Base-by-base conservation (phyloP, 2,329 filamentous ascomycete genomes). In the Apiospora malaysiana region DNA sequence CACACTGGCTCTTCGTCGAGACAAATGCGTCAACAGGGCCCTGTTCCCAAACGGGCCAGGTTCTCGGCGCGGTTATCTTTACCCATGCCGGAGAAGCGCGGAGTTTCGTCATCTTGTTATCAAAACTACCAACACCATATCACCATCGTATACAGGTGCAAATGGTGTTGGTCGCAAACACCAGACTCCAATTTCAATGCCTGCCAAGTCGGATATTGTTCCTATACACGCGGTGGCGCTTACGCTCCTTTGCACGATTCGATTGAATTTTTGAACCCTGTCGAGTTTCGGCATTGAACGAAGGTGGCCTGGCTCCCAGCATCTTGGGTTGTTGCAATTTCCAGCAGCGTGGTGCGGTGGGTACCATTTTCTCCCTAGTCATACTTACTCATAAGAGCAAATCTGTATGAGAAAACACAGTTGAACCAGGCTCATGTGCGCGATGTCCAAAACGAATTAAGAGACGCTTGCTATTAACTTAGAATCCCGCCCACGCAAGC, bases 91-190 rank as follows among this genome's bases (percentile, higher is more conserved):
- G 56, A 63, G 56, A 63, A 63, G 56, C 56, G 56, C 56, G 56
- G 56, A 63, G 56, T 63, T 63, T 63, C 56, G 37, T 40, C 18
- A 32, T 63, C 16, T 40, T 40, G 56, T 63, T 63, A 63, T 63
- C 56, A 63, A 40, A 63, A 63, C 56, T 12, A 40, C 56, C 32
- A 63, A 63, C 56, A 63, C 32, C 21, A 40, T 32, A 40, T 40
- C 27, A 21, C 56, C 32, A 63, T 63, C 56, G 32, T 40, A 21
- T 63, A 12, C 21, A 10, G 23, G 32, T n/a, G 37, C 25, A 37
- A 16, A 59, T 63, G 56, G 37, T 37, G 27, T 23, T 40, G 12
- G 32, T 23, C 40, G 32, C 18, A 18, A n/a, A 40, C 56, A 63
- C 32, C 56, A 21, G 18, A 40, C n/a, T n/a, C n/a, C n/a, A n/a